Percentiles rank a stretch among this genome's conserved stretches.
Conservation (phyloP, 352 stramenopile genomes). For the Pythium volutum region DNA sequence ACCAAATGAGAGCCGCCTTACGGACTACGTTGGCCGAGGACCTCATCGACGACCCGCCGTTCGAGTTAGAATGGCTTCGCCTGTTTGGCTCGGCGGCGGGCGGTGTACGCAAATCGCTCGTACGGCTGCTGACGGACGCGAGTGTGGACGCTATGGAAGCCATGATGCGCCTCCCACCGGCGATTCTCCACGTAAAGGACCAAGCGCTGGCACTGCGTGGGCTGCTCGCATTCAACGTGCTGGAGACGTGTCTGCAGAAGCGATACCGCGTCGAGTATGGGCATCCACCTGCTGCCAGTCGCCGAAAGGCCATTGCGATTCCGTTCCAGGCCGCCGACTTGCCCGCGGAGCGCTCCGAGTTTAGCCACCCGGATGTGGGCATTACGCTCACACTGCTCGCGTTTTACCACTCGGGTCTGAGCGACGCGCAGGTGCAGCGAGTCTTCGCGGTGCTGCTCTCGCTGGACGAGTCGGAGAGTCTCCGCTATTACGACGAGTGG, state of each 20-base stretch:
- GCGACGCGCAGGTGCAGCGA: constrained; percentile 39
- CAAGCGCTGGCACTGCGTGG: constrained; percentile 69
- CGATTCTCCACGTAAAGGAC: constrained; percentile 27
- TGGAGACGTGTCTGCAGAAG: constrained; percentile 86
- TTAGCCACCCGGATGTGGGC: constrained; percentile 84
- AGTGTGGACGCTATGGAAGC: constrained; percentile 22
- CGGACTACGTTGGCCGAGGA: constrained; percentile 49
- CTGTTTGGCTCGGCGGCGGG: constrained; percentile 16
- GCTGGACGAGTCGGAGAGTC: constrained; percentile 62
- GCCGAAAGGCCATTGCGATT: constrained; percentile 74
- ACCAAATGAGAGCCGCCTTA: constrained; percentile 21
- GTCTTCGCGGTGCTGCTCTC: constrained; percentile 54
- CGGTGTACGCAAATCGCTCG: constrained; percentile 24
- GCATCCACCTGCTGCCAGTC: constrained; percentile 33
- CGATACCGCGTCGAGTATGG: constrained; percentile 83
- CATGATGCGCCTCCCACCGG: constrained; percentile 13
- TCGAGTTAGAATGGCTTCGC: constrained; percentile 66
- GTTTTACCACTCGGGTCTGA: constrained; percentile 84
- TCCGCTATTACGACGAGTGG: constrained; percentile 69
- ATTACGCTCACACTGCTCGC: constrained; percentile 79
- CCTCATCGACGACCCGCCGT: constrained; percentile 54
- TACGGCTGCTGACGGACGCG: constrained; percentile 36
- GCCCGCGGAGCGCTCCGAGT: constrained; percentile 79
- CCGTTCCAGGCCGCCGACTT: constrained; percentile 85
- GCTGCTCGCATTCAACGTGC: constrained; percentile 66